A percentile compares a stretch with the other conserved stretches of the same genome.
Conservation (phyloP, 345 rosid species). For the Gynandropsis gynandra region DNA sequence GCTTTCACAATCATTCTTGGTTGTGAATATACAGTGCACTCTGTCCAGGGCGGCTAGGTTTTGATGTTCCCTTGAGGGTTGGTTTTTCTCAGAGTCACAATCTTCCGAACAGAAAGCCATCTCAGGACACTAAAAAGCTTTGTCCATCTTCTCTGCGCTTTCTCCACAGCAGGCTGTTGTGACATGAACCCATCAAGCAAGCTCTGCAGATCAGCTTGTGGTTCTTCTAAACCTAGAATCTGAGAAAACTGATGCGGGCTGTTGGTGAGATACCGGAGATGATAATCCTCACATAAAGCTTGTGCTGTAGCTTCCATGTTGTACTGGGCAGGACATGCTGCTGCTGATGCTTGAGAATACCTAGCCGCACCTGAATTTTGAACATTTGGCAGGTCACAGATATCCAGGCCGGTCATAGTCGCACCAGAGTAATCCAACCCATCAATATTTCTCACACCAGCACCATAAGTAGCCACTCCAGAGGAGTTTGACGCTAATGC, state of each 20-base stretch:
- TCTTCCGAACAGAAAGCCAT: slow-evolving; percentile 65
- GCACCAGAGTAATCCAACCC: slow-evolving; percentile 58
- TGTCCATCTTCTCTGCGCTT: slow-evolving; percentile 84
- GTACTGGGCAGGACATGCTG: slow-evolving; percentile 23
- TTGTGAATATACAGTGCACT: neutral
- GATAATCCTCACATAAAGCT: slow-evolving; percentile 71
- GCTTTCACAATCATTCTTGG: no score
- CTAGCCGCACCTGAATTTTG: slow-evolving; percentile 19
- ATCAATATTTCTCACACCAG: slow-evolving; percentile 33
- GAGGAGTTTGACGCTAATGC: slow-evolving; percentile 33
- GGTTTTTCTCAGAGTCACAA: slow-evolving; percentile 37
- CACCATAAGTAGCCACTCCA: slow-evolving; percentile 33
- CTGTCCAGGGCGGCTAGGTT: slow-evolving; percentile 27
- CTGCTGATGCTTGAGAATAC: slow-evolving; percentile 3
- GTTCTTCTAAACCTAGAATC: slow-evolving; percentile 41
- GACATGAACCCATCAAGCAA: slow-evolving; percentile 51
- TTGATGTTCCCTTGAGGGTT: slow-evolving; percentile 25
- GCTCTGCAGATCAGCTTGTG: slow-evolving; percentile 55
- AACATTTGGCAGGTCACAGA: slow-evolving; percentile 41
- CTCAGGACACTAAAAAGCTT: slow-evolving; percentile 72
- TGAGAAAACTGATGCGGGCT: slow-evolving; percentile 40
- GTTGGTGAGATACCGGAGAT: slow-evolving; percentile 43
- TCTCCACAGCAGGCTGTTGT: slow-evolving; percentile 37
- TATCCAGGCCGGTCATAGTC: slow-evolving; percentile 48
- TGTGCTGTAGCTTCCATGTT: slow-evolving; percentile 25